Evolutionary conservation across 2,329 filamentous ascomycete genomes (phyloP).

Genomic region (Colletotrichum caudatum): DNA sequence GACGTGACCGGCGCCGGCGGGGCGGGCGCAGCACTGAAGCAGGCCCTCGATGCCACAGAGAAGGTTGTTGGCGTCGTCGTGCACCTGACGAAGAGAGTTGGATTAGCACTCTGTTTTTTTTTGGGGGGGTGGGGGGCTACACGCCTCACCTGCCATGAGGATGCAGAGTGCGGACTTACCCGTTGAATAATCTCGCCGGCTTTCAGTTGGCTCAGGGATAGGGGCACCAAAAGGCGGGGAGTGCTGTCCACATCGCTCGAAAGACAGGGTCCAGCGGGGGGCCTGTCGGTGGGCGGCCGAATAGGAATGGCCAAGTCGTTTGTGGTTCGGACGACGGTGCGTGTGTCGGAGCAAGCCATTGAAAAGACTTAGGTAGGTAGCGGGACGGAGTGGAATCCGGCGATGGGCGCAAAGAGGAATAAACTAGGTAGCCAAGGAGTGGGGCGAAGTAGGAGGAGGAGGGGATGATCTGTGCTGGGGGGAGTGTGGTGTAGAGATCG

Average conservation of each 20-base stretch:
- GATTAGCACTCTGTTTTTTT: background rate
- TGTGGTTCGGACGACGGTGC: slow-evolving; percentile 3
- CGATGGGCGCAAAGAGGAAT: background rate
- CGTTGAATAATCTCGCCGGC: slow-evolving; percentile 14
- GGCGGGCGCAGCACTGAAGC: background rate
- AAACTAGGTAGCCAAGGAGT: background rate
- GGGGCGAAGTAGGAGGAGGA: background rate
- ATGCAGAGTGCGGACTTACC: background rate
- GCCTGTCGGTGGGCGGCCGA: background rate
- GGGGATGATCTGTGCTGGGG: background rate
- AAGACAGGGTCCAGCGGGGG: background rate
- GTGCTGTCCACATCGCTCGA: background rate
- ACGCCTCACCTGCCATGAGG: background rate
- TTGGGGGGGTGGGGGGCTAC: no score
- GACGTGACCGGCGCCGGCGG: background rate
- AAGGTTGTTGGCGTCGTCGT: slow-evolving; percentile 10
- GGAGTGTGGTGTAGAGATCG: slow-evolving; percentile 14
- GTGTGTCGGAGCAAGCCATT: slow-evolving; percentile 1
- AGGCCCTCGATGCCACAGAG: slow-evolving; percentile 8
- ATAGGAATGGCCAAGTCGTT: background rate
- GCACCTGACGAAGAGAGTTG: background rate
- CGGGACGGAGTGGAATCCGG: background rate
- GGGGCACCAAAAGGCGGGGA: background rate
- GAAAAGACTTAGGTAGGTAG: background rate
- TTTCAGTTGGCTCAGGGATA: slow-evolving; percentile 19